Conservation (phyloP, 177 flowering plant genomes). For the Vitis hybrid region DNA sequence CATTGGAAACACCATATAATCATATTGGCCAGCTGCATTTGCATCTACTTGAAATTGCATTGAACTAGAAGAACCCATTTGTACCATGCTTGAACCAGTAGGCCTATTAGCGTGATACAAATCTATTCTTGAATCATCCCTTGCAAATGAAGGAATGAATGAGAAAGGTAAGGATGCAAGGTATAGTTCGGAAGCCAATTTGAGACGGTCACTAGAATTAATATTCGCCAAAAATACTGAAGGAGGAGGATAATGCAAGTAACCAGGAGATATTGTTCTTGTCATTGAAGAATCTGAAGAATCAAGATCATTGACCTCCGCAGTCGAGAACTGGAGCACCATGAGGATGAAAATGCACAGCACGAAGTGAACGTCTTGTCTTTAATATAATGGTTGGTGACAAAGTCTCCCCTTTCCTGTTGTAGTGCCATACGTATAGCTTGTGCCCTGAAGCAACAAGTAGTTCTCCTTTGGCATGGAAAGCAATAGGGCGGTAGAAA, state of each 20-base stretch:
- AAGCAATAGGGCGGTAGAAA: no score
- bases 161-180: slow-evolving; percentile 60
- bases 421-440: no score
- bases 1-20: slow-evolving; percentile 48
- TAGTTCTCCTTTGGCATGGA: no score
- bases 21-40: slow-evolving; percentile 44
- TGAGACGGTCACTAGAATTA: slow-evolving; percentile 43
- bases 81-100: slow-evolving; percentile 32
- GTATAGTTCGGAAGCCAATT: slow-evolving; percentile 45
- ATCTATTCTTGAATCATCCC: slow-evolving; percentile 43
- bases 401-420: no score
- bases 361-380: no score
- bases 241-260: slow-evolving; percentile 88
- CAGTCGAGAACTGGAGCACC: slow-evolving; percentile 91
- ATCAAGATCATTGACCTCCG: slow-evolving; percentile 99
- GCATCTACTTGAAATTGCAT: slow-evolving; percentile 42
- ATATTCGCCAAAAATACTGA: slow-evolving; percentile 68
- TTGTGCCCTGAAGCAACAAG: no score
- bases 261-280: slow-evolving; percentile 77
- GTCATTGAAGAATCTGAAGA: slow-evolving; percentile 87
- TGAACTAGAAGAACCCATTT: slow-evolving; percentile 46
- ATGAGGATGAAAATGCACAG: slow-evolving; percentile 61
- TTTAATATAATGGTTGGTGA: no score
- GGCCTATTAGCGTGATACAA: slow-evolving; percentile 32
- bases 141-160: slow-evolving; percentile 52